phyloP scores from a whole-genome alignment of 495 filamentous ascomycete genomes.

The Aspergillus ellipticus region DNA sequence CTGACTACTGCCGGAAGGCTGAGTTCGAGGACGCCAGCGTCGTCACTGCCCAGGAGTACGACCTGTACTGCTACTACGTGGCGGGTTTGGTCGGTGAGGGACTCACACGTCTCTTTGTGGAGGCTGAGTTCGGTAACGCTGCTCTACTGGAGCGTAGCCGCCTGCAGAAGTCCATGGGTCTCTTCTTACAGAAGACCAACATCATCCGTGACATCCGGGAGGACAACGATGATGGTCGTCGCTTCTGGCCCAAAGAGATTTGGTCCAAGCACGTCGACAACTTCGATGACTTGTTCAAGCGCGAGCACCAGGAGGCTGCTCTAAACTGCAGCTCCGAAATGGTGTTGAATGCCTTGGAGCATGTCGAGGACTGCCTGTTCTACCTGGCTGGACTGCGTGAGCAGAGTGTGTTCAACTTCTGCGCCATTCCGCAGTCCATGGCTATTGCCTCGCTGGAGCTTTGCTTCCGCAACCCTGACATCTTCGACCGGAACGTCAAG shows the following conservation, averaged over 20 bases:
- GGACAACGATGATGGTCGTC: slow-evolving; percentile 77
- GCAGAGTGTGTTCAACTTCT: slow-evolving; percentile 99
- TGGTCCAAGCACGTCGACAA: slow-evolving; percentile 91
- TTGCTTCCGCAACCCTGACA: slow-evolving; percentile 85
- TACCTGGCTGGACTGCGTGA: slow-evolving; percentile 95
- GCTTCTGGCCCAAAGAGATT: slow-evolving; percentile 93
- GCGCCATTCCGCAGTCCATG: slow-evolving; percentile 97
- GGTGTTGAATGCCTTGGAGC: slow-evolving; percentile 82
- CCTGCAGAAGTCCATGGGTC: slow-evolving; percentile 92
- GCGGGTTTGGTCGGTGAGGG: slow-evolving; percentile 96
- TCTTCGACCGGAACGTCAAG: slow-evolving; percentile 89
- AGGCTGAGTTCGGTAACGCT: slow-evolving; percentile 81
- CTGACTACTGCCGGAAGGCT: slow-evolving; percentile 83
- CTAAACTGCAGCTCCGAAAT: slow-evolving; percentile 91
- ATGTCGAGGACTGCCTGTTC: slow-evolving; percentile 90
- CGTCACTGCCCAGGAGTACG: slow-evolving; percentile 81
- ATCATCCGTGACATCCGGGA: slow-evolving; percentile 95
- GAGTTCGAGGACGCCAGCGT: slow-evolving; percentile 75
- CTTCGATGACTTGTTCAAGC: slow-evolving; percentile 86
- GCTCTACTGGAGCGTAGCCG: slow-evolving; percentile 71
- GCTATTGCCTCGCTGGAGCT: slow-evolving; percentile 90
- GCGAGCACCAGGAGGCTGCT: slow-evolving; percentile 72
- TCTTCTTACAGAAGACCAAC: slow-evolving; percentile 96
- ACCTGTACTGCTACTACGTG: slow-evolving; percentile 95
- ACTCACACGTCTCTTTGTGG: slow-evolving; percentile 84